phyloP scores from a whole-genome alignment of 208 protist genomes.

The Trichomonas vaginalis region DNA sequence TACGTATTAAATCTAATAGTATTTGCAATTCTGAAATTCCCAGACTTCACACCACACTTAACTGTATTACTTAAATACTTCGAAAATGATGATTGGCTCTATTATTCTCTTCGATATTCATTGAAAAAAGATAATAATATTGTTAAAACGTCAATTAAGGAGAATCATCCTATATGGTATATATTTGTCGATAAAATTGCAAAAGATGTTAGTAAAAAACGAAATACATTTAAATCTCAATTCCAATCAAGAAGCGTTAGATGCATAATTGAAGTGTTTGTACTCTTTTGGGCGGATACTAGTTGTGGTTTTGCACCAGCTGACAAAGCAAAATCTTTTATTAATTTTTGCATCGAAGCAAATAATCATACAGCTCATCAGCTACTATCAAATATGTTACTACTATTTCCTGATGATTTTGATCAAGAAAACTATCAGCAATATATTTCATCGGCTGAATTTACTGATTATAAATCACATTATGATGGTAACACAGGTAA shows the following conservation, averaged over 20 bases:
- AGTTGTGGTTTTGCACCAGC: neutral
- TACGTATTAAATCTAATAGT: neutral
- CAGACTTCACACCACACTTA: neutral
- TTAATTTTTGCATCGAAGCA: neutral
- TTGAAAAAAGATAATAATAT: neutral
- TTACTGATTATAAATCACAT: neutral
- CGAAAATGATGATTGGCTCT: neutral
- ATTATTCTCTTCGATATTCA: neutral
- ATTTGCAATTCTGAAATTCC: neutral
- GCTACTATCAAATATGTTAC: neutral
- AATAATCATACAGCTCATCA: neutral
- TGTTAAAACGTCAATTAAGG: neutral
- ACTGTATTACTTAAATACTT: neutral
- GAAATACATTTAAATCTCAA: neutral
- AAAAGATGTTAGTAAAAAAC: neutral
- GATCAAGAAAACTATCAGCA: neutral
- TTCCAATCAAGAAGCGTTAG: neutral
- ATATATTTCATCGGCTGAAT: neutral
- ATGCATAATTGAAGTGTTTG: neutral
- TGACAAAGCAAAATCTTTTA: neutral
- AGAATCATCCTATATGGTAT: neutral
- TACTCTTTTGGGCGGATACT: neutral
- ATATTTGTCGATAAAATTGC: neutral
- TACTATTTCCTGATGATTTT: neutral
- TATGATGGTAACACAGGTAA: neutral